phyloP scores from a whole-genome alignment of 192 early-diverging fungal genomes.

The Coemansia nantahalensis region DNA sequence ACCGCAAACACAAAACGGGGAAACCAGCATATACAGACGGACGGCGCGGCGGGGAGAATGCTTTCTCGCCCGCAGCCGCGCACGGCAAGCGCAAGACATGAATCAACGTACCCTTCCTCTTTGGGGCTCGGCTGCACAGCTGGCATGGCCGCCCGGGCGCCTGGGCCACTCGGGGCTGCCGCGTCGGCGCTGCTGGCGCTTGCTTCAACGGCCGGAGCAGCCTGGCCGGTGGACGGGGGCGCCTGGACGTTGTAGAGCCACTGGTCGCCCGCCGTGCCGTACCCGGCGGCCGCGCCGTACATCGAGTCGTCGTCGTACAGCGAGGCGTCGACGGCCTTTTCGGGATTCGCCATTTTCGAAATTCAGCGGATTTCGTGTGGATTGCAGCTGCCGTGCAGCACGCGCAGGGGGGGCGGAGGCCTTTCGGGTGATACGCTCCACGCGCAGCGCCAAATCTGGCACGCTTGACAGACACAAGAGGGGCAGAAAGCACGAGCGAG shows the following conservation, averaged over 20 bases:
- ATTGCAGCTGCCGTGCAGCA: too few species aligned
- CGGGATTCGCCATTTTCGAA: constrained; percentile 16
- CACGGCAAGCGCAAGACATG: background rate
- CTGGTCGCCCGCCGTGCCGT: constrained; percentile 18
- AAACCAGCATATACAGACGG: constrained; percentile 8
- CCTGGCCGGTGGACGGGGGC: background rate
- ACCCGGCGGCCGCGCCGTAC: background rate
- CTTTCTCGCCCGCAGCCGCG: too few species aligned
- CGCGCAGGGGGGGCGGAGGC: too few species aligned
- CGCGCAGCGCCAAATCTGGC: too few species aligned
- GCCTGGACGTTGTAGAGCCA: constrained; percentile 42
- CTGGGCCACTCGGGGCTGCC: background rate
- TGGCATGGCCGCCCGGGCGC: background rate
- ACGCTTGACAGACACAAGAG: too few species aligned
- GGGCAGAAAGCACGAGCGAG: too few species aligned
- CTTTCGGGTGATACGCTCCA: too few species aligned
- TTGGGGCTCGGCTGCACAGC: constrained; percentile 7
- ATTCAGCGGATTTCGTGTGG: too few species aligned
- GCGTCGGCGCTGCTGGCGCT: background rate
- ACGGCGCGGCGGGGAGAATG: too few species aligned
- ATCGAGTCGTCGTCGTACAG: constrained; percentile 39
- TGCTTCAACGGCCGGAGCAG: background rate
- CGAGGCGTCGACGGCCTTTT: constrained; percentile 18
- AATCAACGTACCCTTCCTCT: constrained; percentile 42
- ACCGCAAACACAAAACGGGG: background rate